Evolutionary conservation across 805 yeast genomes (phyloP), one percentile per base, ranked within the genome.

Genomic region (Yarrowia sp.): DNA sequence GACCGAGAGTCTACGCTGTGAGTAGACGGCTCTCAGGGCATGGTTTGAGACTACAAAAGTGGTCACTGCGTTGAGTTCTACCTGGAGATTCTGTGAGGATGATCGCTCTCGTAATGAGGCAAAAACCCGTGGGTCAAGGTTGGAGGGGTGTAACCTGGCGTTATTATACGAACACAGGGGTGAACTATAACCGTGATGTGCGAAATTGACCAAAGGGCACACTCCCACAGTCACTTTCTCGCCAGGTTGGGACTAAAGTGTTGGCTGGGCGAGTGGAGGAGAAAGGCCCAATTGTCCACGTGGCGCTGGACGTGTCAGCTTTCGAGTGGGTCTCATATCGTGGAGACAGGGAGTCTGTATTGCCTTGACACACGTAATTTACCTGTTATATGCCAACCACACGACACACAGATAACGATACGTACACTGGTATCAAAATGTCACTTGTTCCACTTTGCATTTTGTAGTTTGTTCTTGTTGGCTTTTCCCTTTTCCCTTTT

Each of bases 131-230:
- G 54, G 17, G 38, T 32, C 54, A 32, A 48, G 54, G 54, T 48
- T 48, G 38, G 26, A 48, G 54, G 35, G 54, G 54, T 48, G 58
- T 30, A 51, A 51, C 40, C 41, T 51, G 58, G 41, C 41, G 41
- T 33, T 21, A 51, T 33, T 51, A 51, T 51, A 51, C 58, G 58
- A 51, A 54, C 35, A 54, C 61, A 54, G 61, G 61, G 61, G 61
- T 19, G 61, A 54, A 54, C 61, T 26, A 38, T 54, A 54, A 54
- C 22, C 33, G 58, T 36, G 32, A 33, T 8, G 54, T 48, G 54
- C 26, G 54, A 48, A 48, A 48, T 48, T 48, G 54, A 38, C 35
- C 5, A 24, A 46, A 17, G 32, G 38, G 54, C 52, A 17, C 51
- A 11, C 26, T 9, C 24, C 11, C 43, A 22, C 46, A 5, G 19